Percentiles rank a stretch among this genome's conserved stretches.
These are phyloP conservation scores for Pichia sp. DNA, from an alignment of 1,139 yeast genomes.

Conservation along the genomic window DNA sequence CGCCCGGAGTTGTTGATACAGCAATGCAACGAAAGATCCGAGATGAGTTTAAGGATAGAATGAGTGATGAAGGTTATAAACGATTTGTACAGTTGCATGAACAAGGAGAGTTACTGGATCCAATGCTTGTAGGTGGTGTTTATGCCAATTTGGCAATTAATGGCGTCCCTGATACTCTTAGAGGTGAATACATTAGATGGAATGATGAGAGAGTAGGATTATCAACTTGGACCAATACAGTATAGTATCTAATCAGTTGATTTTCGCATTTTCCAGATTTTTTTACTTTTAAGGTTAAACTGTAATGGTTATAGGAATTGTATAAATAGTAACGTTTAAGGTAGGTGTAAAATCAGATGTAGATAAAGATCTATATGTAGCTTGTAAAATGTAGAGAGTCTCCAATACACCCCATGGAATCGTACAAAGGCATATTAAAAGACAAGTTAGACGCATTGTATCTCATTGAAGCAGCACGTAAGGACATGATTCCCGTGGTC, in stretches of 20 bases:
- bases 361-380: no score
- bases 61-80: slow-evolving; percentile 51
- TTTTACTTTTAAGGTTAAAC: background rate
- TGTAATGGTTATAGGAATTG: background rate
- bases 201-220: no score
- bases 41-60: slow-evolving; percentile 44
- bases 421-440: slow-evolving; percentile 54
- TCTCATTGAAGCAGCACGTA: slow-evolving; percentile 57
- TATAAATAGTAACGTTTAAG: no score
- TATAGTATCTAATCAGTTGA: no score
- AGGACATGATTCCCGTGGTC: slow-evolving; percentile 50
- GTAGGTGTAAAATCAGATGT: no score
- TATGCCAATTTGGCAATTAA: slow-evolving; percentile 57
- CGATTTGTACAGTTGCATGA: slow-evolving; percentile 56
- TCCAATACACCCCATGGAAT: slow-evolving; percentile 35
- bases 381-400: no score
- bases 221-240: no score
- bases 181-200: slow-evolving; percentile 62
- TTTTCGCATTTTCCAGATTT: background rate
- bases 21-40: slow-evolving; percentile 78
- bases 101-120: slow-evolving; percentile 49
- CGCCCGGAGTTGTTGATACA: slow-evolving; percentile 93
- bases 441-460: slow-evolving; percentile 58
- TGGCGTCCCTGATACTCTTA: slow-evolving; percentile 48
- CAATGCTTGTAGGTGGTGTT: slow-evolving; percentile 64